Conservation (phyloP, 805 yeast genomes). For the Teunomyces lycoperdinae region DNA sequence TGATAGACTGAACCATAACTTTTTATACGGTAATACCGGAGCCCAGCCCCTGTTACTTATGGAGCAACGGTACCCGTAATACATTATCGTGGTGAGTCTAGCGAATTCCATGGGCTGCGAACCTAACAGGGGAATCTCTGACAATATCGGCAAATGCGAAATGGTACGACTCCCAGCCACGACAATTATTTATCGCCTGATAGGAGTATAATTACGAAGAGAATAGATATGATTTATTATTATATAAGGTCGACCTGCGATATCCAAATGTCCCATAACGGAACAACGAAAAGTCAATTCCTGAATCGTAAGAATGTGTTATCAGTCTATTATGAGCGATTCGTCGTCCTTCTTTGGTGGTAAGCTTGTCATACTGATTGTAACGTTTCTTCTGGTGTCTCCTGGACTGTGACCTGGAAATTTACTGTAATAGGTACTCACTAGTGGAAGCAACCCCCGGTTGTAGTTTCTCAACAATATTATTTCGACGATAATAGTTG, state of each 20-base stretch:
- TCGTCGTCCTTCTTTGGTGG: slow-evolving; percentile 1
- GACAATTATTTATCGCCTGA: neutral
- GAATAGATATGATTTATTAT: neutral
- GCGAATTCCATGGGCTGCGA: neutral
- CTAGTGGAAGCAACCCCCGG: slow-evolving; percentile 17
- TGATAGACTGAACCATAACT: neutral
- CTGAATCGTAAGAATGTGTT: neutral
- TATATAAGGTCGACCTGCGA: neutral
- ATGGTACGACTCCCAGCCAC: neutral
- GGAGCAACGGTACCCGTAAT: neutral
- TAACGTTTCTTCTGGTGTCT: neutral
- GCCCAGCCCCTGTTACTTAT: neutral
- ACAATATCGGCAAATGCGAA: neutral
- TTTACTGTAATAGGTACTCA: slow-evolving; percentile 14
- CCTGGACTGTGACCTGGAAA: slow-evolving; percentile 5
- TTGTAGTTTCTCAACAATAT: slow-evolving; percentile 12
- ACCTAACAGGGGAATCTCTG: neutral
- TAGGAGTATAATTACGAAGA: neutral
- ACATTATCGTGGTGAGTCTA: neutral
- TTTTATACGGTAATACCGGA: neutral
- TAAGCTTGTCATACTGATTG: slow-evolving; percentile 4
- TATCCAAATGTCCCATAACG: neutral
- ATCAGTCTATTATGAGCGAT: slow-evolving; percentile 4
- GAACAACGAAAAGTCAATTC: neutral
- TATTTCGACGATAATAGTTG: slow-evolving; percentile 26